Evolutionary conservation across 2,329 filamentous ascomycete genomes (phyloP).

Genomic region (Aspergillus tamarii): DNA sequence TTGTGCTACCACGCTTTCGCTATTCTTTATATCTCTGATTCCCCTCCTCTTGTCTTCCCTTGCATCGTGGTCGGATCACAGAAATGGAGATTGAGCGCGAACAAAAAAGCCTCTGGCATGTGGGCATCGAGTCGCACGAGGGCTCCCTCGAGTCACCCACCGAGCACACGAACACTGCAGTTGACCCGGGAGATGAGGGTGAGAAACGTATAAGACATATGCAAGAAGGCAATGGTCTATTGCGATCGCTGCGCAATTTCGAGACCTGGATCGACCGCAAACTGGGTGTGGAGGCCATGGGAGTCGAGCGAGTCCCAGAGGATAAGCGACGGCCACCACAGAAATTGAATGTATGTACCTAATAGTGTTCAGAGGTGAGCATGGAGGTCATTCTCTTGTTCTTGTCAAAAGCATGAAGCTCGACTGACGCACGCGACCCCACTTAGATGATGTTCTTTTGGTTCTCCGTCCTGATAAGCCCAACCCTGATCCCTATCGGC

Average conservation of each 20-base stretch:
- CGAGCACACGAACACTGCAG: neutral
- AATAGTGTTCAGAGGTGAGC: neutral
- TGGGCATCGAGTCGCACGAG: neutral
- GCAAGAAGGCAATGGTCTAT: neutral
- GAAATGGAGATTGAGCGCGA: neutral
- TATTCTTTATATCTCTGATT: too few relatives aligned
- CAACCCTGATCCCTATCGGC: constrained; percentile 23
- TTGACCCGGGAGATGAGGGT: neutral
- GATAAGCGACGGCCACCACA: constrained; percentile 3
- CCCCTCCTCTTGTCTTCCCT: neutral
- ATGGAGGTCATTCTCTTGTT: neutral
- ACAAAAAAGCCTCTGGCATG: constrained; percentile 4
- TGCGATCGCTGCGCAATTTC: constrained; percentile 4
- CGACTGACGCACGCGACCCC: neutral
- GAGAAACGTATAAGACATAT: neutral
- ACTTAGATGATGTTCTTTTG: constrained; percentile 24
- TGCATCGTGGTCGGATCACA: neutral
- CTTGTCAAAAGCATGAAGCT: neutral
- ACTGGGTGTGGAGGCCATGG: constrained; percentile 9
- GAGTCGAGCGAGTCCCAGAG: constrained; percentile 7
- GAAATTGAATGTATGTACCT: constrained; percentile 3
- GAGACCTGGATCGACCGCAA: constrained; percentile 8
- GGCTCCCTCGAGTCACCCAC: neutral
- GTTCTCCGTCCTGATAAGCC: constrained; percentile 26
- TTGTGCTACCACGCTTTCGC: neutral